Conservation (phyloP, 352 stramenopile genomes). For the Phytophthora capsici region DNA sequence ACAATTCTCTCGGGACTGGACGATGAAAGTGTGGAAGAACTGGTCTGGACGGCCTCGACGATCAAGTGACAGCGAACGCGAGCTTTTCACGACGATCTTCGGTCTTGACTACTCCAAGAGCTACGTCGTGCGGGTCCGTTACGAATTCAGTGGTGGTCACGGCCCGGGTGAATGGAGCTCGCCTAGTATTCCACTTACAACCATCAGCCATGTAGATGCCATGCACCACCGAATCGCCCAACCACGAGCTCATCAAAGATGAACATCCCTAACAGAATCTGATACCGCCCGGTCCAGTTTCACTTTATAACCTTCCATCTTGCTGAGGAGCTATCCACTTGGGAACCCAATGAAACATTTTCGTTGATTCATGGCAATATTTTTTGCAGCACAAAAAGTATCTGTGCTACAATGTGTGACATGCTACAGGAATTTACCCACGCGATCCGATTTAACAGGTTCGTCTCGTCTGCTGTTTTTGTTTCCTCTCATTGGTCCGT, state of each 20-base stretch:
- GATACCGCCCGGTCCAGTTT: slow-evolving; percentile 1
- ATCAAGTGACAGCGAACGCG: slow-evolving; percentile 54
- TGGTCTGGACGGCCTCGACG: slow-evolving; percentile 60
- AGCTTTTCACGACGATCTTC: slow-evolving; percentile 70
- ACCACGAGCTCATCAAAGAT: slow-evolving; percentile 24
- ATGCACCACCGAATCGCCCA: slow-evolving; percentile 32
- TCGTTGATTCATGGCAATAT: not conserved
- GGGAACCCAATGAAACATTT: slow-evolving; percentile 4
- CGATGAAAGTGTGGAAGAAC: slow-evolving; percentile 84
- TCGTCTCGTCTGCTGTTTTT: slow-evolving; percentile 11
- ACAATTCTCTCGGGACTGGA: slow-evolving; percentile 75
- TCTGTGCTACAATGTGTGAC: slow-evolving; percentile 12
- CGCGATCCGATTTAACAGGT: slow-evolving; percentile 7
- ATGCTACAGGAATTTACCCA: slow-evolving; percentile 12
- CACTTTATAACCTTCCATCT: too few relatives aligned
- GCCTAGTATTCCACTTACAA: slow-evolving; percentile 54
- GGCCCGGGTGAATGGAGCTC: slow-evolving; percentile 66
- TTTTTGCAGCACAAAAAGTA: not conserved
- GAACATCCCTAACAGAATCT: not conserved
- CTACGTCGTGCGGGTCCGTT: slow-evolving; percentile 77
- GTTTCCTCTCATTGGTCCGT: slow-evolving; percentile 10
- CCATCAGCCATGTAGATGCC: slow-evolving; percentile 41
- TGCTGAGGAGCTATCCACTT: not conserved
- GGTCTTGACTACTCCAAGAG: slow-evolving; percentile 77
- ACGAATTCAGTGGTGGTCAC: slow-evolving; percentile 60